Conservation (phyloP, 805 yeast genomes). For the Torulaspora quercuum region DNA sequence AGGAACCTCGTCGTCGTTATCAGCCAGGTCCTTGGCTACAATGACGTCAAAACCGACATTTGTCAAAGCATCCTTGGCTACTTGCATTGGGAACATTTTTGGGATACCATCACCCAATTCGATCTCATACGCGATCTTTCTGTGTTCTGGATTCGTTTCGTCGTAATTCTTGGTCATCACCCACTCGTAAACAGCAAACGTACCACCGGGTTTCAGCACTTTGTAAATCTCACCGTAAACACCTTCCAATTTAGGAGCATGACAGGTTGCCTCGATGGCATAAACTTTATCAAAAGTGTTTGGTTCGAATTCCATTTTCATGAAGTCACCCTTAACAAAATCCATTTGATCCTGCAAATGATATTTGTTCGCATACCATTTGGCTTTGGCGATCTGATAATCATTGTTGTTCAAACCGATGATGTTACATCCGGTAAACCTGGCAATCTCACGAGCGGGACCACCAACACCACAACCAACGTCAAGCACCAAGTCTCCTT, state of each 20-base stretch:
- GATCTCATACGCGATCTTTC: conserved; percentile 93
- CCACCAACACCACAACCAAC: conserved; percentile 99
- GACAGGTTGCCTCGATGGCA: conserved; percentile 98
- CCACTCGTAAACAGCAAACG: conserved; percentile 98
- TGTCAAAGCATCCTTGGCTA: conserved; percentile 82
- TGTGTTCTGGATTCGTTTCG: conserved; percentile 80
- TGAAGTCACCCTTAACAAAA: conserved; percentile 95
- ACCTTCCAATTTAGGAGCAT: conserved; percentile 94
- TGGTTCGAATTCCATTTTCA: conserved; percentile 96
- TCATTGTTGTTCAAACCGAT: conserved; percentile 96
- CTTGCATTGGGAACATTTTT: conserved; percentile 83
- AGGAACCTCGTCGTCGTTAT: conserved; percentile 75
- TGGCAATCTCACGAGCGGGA: conserved; percentile 92
- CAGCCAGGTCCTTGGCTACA: conserved; percentile 79
- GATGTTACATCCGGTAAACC: conserved; percentile 83
- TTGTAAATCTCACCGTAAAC: conserved; percentile 92
- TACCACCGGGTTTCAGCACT: conserved; percentile 96
- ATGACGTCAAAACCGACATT: conserved; percentile 83
- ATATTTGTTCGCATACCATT: conserved; percentile 64
- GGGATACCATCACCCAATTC: conserved; percentile 99
- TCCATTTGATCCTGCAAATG: conserved; percentile 69
- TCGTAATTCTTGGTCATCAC: conserved; percentile 95
- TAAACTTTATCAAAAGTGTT: conserved; percentile 92
- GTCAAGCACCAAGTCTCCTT: conserved; percentile 84
- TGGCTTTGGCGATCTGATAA: conserved; percentile 91